Base-by-base conservation (phyloP, 2,329 filamentous ascomycete genomes). In the Aspergillus proliferans region DNA sequence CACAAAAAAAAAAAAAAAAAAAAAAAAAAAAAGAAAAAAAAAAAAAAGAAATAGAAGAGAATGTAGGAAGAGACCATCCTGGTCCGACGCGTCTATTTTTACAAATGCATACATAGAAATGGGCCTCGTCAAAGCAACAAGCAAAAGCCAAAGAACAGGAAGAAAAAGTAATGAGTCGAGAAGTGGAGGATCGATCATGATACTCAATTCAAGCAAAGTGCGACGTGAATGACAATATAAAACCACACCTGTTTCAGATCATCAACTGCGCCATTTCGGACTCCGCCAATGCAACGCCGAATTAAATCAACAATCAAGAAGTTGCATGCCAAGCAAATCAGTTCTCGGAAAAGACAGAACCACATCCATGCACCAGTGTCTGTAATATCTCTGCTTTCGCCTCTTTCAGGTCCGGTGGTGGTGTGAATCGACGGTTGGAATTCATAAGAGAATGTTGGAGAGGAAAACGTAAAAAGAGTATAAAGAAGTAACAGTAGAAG, bases 261-360 rank as follows among this genome's bases (percentile, higher is more conserved):
- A 55, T 56, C 47, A 52, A 57, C 56, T 65, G 64, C 60, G 60
- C 63, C 61, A 53, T 60, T 63, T 56, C 55, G 56, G 59, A 61
- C 59, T 62, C 58, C 62, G 56, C 62, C 63, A 61, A 64, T 66
- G 60, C 59, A 68, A 67, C 65, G 64, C 65, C 64, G 58, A 59
- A 63, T 54, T 62, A 62, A 45, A 64, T 62, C 57, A 65, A 59
- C 52, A 62, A 60, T 59, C 54, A 57, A 40, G 56, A 57, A 56
- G 60, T 52, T 57, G 54, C 52, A 58, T 54, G 58, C 53, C 54
- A 52, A 54, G 56, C 52, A 46, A 56, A 52, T 60, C 53, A 53
- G 48, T 52, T 57, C 51, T 57, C 50, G 50, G 48, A 50, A 42
- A 53, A 40, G 15, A 40, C 46, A 55, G 52, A 54, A 54, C 50